phyloP scores from a whole-genome alignment of 202 grass and related monocot genomes.

The Carex arenaria region DNA sequence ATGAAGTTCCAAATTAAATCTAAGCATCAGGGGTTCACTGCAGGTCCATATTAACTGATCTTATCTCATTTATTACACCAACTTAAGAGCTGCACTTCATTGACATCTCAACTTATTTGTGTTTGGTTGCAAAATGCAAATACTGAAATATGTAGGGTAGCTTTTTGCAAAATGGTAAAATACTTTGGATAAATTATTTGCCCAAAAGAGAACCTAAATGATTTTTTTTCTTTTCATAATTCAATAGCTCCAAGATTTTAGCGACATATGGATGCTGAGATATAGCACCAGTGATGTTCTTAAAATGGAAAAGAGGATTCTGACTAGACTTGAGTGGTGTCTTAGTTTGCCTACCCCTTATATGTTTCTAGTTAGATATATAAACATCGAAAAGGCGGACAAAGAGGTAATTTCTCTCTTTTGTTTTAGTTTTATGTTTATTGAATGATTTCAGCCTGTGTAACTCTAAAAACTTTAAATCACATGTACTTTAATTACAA shows the following conservation, averaged over 20 bases:
- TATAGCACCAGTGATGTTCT: conserved; percentile 54
- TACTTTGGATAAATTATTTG: neutral
- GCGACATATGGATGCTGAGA: conserved; percentile 56
- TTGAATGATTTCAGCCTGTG: neutral
- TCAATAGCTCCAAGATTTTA: conserved; percentile 65
- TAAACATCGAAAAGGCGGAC: conserved; percentile 53
- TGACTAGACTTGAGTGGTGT: conserved; percentile 75
- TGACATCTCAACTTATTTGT: neutral
- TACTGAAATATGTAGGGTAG: neutral
- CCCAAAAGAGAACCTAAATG: neutral
- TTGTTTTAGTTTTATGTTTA: neutral
- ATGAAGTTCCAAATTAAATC: neutral
- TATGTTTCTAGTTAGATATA: conserved; percentile 67
- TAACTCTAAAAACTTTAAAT: neutral
- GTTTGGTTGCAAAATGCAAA: neutral
- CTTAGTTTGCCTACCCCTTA: conserved; percentile 65
- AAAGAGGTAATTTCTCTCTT: conserved; percentile 38
- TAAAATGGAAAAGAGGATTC: conserved; percentile 59
- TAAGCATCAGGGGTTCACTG: neutral
- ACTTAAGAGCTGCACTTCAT: neutral
- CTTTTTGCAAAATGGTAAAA: neutral
- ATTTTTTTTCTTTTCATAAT: neutral
- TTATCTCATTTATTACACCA: neutral
- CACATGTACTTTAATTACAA: neutral
- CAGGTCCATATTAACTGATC: neutral